A percentile compares a stretch with the other conserved stretches of the same genome.
Conservation (phyloP, 163 green algal species). For the Scenedesmus sp. region DNA sequence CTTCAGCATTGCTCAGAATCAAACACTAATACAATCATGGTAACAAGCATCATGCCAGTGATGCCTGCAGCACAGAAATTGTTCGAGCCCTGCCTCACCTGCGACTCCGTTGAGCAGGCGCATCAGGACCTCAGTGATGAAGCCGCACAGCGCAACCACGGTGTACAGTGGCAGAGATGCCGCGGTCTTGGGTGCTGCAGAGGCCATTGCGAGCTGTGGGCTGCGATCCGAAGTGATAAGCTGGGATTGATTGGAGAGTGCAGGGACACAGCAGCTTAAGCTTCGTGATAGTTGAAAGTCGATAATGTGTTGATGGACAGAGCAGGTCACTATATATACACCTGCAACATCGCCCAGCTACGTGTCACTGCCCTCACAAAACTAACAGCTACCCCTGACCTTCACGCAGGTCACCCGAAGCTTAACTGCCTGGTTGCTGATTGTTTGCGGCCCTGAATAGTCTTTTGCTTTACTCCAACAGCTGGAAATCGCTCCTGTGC, state of each 20-base stretch:
- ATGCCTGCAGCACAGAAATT: neutral
- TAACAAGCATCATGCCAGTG: too few species aligned
- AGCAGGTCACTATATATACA: neutral
- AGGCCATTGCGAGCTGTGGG: constrained; percentile 20
- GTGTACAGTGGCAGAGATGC: constrained; percentile 34
- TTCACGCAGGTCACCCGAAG: neutral
- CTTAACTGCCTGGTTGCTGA: neutral
- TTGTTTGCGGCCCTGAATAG: too few species aligned
- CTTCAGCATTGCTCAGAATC: neutral
- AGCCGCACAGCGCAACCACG: constrained; percentile 18
- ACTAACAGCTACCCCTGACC: neutral
- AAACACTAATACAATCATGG: neutral
- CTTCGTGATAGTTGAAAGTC: neutral
- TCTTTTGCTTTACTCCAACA: too few species aligned
- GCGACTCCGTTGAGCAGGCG: constrained; percentile 10
- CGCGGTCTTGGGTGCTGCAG: constrained; percentile 12
- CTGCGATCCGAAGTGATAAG: neutral
- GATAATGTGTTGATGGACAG: neutral
- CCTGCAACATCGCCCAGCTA: neutral
- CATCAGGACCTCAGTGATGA: constrained; percentile 20
- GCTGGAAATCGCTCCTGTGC: too few species aligned
- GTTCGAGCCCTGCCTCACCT: neutral
- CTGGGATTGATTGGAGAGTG: neutral
- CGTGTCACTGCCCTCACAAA: neutral
- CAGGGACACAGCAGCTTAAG: neutral